Base-by-base conservation (phyloP, 2,329 filamentous ascomycete genomes). In the Ilyonectria robusta region DNA sequence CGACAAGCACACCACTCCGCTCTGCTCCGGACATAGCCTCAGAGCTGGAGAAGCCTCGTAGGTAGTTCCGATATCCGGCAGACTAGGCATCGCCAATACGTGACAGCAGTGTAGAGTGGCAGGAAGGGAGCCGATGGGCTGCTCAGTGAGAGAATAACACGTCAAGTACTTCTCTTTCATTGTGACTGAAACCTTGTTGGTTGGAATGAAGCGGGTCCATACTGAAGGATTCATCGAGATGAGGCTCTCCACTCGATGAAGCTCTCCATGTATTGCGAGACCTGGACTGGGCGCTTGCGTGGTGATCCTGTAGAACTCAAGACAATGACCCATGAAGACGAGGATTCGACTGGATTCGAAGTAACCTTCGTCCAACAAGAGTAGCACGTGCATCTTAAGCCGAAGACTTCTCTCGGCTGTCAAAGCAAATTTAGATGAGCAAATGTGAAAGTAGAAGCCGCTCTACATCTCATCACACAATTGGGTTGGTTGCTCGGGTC, bases 1-100 rank as follows among this genome's bases (percentile, higher is more conserved):
- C 46, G 57, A 63, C 51, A 46, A 23, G 48, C 51, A 51, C 48
- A 53, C 42, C 47, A 26, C 17, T 17, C 11, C 6, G 9, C 35
- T 26, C 21, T 31, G 26, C n/a, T 37, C 46, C 13, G 26, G 13
- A 31, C 31, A 56, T 57, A 10, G 19, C 53, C 60, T 51, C 26
- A 17, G 29, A 63, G 15, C 23, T 21, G 8, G 6, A 50, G 31
- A 50, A 26, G 46, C 15, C 21, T 26, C 2, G 21, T 21, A 21
- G 21, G 21, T 21, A 50, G 56, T 33, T 19, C 4, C 26, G 26
- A 54, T 42, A 13, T 23, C 17, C 46, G 19, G 13, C 37, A 46
- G 11, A 37, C 19, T 40, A 19, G 44, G 42, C 31, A 26, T 33
- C 29, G 21, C 21, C 29, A 29, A 58, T 26, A 47, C 21, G 29